Evolutionary conservation across 2,329 filamentous ascomycete species (phyloP).

Genomic region (Aspergillus flavus): DNA sequence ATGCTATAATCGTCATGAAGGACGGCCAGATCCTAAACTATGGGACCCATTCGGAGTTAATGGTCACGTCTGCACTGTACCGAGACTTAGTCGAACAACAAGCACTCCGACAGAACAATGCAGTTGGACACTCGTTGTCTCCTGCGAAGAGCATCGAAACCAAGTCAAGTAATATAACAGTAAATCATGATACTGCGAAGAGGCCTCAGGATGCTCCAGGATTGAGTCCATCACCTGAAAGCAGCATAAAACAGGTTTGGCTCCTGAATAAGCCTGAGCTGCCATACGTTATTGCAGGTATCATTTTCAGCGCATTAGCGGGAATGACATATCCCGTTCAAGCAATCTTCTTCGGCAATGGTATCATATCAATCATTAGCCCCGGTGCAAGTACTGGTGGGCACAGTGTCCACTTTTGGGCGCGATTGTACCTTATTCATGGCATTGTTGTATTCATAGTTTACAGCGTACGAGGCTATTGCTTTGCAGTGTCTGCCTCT

Average conservation of each 20-base stretch:
- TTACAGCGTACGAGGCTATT: background rate
- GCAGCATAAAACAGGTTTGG: background rate
- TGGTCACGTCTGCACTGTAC: background rate
- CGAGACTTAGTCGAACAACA: background rate
- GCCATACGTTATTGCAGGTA: background rate
- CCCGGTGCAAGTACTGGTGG: background rate
- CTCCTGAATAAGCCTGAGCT: background rate
- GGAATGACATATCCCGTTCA: background rate
- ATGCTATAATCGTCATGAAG: background rate
- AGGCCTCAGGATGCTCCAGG: background rate
- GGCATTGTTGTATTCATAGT: background rate
- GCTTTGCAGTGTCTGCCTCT: background rate
- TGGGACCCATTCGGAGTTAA: background rate
- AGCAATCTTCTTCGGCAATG: background rate
- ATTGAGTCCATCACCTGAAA: background rate
- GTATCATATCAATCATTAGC: background rate
- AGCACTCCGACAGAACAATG: background rate
- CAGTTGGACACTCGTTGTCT: background rate
- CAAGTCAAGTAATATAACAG: background rate
- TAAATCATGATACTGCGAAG: background rate
- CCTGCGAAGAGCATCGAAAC: background rate
- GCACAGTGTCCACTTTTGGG: background rate
- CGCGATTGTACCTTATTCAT: background rate
- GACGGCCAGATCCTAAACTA: background rate
- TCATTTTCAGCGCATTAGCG: background rate